phyloP scores from a whole-genome alignment of 345 rosid species.

The Eucalyptus coolabah region DNA sequence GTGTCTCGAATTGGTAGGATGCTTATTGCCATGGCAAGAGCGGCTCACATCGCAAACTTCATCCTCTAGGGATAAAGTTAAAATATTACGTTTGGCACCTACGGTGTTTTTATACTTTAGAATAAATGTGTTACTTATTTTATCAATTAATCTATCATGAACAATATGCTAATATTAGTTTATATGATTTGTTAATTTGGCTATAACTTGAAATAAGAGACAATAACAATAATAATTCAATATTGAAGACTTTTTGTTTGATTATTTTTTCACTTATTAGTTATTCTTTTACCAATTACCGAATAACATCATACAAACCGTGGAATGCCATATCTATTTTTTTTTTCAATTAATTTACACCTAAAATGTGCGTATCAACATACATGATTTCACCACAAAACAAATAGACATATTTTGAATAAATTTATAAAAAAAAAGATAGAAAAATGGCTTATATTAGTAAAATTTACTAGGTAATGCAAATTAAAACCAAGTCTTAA shows the following conservation, averaged over 20 bases:
- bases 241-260: not conserved
- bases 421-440: accelerated
- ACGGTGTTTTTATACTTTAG: no score
- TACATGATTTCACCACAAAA: not conserved
- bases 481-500: no score
- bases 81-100: no score
- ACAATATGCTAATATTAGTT: not conserved
- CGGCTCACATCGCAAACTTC: no score
- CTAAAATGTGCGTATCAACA: not conserved
- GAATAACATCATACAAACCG: not conserved
- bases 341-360: not conserved
- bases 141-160: no score
- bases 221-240: not conserved
- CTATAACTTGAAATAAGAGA: not conserved
- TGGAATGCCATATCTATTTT: not conserved
- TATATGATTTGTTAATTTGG: no score
- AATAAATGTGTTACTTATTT: no score
- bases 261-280: not conserved
- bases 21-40: no score
- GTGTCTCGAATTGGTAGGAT: no score
- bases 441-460: not conserved
- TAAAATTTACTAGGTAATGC: not conserved
- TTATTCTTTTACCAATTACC: not conserved
- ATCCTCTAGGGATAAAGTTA: no score
- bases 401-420: no score